A percentile compares a stretch with the other conserved stretches of the same genome.
phyloP scores from a whole-genome alignment of 768 basidiomycete species.

The Termitomyces sp. region DNA sequence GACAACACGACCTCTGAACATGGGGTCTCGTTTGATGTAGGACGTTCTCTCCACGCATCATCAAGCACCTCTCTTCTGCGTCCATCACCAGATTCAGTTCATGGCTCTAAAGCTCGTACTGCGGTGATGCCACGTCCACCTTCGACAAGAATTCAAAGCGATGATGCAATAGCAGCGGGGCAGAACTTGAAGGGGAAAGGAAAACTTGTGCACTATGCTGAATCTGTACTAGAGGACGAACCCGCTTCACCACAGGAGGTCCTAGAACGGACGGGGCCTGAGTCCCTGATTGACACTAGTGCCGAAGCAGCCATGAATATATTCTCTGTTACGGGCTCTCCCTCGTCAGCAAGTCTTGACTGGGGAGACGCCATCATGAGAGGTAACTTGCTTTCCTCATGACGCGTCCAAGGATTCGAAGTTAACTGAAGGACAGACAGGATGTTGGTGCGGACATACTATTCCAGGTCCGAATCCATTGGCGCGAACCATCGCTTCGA shows the following conservation, averaged over 20 bases:
- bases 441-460: constrained; percentile 80
- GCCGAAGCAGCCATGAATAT: constrained; percentile 47
- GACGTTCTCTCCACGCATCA: constrained; percentile 9
- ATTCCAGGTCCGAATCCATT: constrained; percentile 48
- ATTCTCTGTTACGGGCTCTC: constrained; percentile 10
- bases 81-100: constrained; percentile 5
- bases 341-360: constrained; percentile 24
- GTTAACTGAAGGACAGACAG: constrained; percentile 53
- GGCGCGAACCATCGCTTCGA: constrained; percentile 53
- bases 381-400: constrained; percentile 44
- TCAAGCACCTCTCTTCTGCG: constrained; percentile 21
- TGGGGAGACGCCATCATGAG: constrained; percentile 66
- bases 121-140: constrained; percentile 19
- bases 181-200: constrained; percentile 33
- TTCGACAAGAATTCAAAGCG: constrained; percentile 13
- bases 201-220: constrained; percentile 40
- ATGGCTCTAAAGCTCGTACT: constrained; percentile 16
- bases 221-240: constrained; percentile 18
- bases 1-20: constrained; percentile 8
- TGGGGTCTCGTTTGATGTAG: constrained; percentile 1
- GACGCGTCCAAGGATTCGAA: constrained; percentile 5
- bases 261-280: constrained; percentile 56
- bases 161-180: constrained; percentile 6
- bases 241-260: constrained; percentile 64
- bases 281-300: constrained; percentile 56